Conservation (phyloP, 176 grass and related monocot species). For the Musa itinerans region DNA sequence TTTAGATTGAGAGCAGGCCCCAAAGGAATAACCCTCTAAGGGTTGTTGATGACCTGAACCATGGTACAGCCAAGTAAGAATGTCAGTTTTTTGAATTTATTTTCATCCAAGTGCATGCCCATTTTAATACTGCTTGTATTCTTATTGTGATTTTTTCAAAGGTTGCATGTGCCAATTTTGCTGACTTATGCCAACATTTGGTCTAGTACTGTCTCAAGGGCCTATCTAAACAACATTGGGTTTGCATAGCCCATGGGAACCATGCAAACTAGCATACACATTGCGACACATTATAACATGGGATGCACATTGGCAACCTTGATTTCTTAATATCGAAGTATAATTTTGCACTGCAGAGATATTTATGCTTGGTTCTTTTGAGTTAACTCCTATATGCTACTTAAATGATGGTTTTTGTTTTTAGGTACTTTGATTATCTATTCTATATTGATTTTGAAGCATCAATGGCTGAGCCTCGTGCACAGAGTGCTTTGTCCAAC, state of each 20-base stretch:
- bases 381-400: neutral
- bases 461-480: slow-evolving; percentile 43
- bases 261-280: neutral
- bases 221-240: no score
- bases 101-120: neutral
- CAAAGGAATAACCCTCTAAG: slow-evolving; percentile 37
- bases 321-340: neutral
- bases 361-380: neutral
- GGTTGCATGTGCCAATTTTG: neutral
- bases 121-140: neutral
- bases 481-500: slow-evolving; percentile 47
- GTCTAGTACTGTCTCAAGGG: no score
- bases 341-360: neutral
- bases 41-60: slow-evolving; percentile 36
- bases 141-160: neutral
- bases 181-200: neutral
- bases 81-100: neutral
- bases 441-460: slow-evolving; percentile 61
- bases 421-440: slow-evolving; percentile 58
- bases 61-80: slow-evolving; percentile 39
- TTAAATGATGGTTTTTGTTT: slow-evolving; percentile 1
- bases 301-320: neutral
- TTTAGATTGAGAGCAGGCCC: slow-evolving; percentile 56
- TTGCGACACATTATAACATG: neutral
- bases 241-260: no score